phyloP scores from a whole-genome alignment of 2,329 filamentous ascomycete genomes.

The Clarireedia sp. region DNA sequence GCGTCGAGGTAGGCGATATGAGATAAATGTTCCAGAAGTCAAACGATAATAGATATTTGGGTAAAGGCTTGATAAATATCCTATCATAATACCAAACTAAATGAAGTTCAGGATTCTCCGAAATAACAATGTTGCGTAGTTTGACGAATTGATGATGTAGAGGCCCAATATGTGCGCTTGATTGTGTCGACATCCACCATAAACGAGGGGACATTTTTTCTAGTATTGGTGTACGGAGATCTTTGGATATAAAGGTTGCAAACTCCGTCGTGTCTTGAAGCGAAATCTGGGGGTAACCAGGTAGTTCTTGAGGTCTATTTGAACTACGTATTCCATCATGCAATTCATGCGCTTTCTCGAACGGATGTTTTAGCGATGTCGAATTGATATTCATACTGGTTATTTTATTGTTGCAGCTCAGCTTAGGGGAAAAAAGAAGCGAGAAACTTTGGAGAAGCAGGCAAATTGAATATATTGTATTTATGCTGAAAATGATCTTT shows the following conservation, averaged over 20 bases:
- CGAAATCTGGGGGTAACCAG: not conserved
- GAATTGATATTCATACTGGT: not conserved
- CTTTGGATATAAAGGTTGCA: not conserved
- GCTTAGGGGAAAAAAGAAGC: not conserved
- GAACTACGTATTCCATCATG: not conserved
- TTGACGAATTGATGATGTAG: slow-evolving; percentile 22
- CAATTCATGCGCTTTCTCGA: not conserved
- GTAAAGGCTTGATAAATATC: slow-evolving; percentile 30
- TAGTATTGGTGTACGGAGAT: not conserved
- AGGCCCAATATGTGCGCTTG: not conserved
- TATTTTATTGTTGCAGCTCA: not conserved
- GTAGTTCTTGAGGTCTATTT: not conserved
- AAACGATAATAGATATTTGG: slow-evolving; percentile 23
- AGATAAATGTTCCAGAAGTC: slow-evolving; percentile 24
- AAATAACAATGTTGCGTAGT: slow-evolving; percentile 27
- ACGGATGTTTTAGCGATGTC: not conserved
- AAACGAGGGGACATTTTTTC: not conserved
- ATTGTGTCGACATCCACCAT: not conserved
- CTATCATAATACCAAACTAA: slow-evolving; percentile 27
- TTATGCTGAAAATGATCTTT: not conserved
- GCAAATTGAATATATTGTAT: not conserved
- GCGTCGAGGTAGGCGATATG: not conserved
- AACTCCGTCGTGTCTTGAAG: not conserved
- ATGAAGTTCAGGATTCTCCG: slow-evolving; percentile 31
- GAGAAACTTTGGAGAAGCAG: not conserved